Conservation (phyloP, 345 rosid genomes). For the Limnanthes douglasii region DNA sequence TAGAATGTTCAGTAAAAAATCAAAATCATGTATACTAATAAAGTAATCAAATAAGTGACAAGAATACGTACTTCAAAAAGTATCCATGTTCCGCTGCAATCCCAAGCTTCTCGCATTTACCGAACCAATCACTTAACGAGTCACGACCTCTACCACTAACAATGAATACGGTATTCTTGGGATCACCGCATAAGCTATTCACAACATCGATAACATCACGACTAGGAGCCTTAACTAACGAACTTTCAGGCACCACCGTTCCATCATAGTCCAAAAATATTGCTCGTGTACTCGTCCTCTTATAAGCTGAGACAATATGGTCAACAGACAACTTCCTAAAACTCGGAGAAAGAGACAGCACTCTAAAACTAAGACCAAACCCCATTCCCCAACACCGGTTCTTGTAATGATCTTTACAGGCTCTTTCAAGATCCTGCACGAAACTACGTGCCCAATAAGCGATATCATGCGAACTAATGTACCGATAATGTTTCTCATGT, state of each 20-base stretch:
- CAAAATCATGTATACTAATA: no score
- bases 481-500: conserved; percentile 27
- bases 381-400: conserved; percentile 30
- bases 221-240: conserved; percentile 17
- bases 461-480: conserved; percentile 36
- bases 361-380: conserved; percentile 21
- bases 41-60: no score
- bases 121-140: conserved; percentile 19
- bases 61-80: conserved; percentile 21
- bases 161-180: conserved; percentile 20
- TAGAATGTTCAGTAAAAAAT: no score
- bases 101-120: conserved; percentile 22
- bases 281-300: conserved; percentile 15
- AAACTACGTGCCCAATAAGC: conserved; percentile 41
- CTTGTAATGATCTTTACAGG: conserved; percentile 23
- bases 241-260: conserved; percentile 18
- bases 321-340: conserved; percentile 22
- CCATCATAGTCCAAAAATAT: conserved; percentile 35
- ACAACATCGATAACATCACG: conserved; percentile 15
- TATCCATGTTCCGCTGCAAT: conserved; percentile 35
- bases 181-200: conserved; percentile 17
- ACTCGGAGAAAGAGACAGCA: conserved; percentile 23
- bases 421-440: conserved; percentile 27
- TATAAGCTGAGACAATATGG: conserved; percentile 15
- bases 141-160: conserved; percentile 26